Evolutionary conservation across 2,329 filamentous ascomycete genomes (phyloP), one percentile per base, ranked within the genome.

Genomic region (Didymosphaeria variabile): DNA sequence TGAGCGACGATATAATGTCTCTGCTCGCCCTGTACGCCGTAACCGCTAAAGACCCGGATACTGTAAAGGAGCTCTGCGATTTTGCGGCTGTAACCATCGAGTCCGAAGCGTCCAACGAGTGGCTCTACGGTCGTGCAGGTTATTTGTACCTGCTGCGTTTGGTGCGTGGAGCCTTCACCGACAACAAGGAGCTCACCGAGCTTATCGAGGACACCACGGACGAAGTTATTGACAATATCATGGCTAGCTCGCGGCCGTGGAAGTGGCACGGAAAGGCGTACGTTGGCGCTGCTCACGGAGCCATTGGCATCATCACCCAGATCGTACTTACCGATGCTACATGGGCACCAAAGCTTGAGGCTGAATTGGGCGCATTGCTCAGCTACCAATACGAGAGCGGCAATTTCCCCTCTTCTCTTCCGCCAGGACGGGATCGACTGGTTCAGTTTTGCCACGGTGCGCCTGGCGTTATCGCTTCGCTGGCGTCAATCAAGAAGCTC

Each of bases 281-380:
- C 69, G 80, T 90, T 38, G 90, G 90, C 1, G 87, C 89, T 5
- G 86, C 85, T 0, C 89, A 92, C 70, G 90, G 90, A 8, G 84
- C 86, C 13, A 86, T 91, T 29, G 88, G 90, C 5, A 91, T 91
- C 72, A 83, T 92, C 58, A 88, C 86, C n/a, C 90, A 92, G 74
- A 79, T 91, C 15, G 83, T 91, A 1, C 79, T 87, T 42, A 87
- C 87, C 2, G 83, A 84, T 58, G 84, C 87, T 0, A 76, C 79
- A 5, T 82, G 85, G 63, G 87, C 88, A 1, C 74, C 81, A 1
- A 81, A 82, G 50, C 77, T 91, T 3, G 82, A 86, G 63, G 77
- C 77, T 3, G 81, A 85, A 21, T 72, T 92, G 5, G 80, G 81
- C 1, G 80, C 81, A 10, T 71, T 92, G 12, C 79, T 92, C 3